These are phyloP conservation scores for Cercospora nicotianae DNA, from an alignment of 2,329 filamentous ascomycete genomes.

Conservation along the genomic window DNA sequence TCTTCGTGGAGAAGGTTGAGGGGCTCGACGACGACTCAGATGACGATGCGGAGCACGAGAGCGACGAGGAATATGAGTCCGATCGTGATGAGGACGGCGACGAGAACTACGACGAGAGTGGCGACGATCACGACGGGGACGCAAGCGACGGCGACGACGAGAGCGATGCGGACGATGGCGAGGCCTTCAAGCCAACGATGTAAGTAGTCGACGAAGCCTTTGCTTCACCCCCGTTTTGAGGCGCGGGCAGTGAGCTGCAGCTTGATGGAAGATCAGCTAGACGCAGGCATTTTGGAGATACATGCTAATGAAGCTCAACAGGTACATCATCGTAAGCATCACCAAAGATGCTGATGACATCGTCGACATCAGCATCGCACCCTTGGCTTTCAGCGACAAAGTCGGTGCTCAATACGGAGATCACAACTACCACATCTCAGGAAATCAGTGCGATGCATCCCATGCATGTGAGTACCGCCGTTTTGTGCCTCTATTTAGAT, in stretches of 20 bases:
- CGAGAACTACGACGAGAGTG: slow-evolving; percentile 8
- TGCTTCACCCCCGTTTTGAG: neutral
- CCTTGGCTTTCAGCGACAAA: slow-evolving; percentile 19
- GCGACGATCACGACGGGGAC: no score
- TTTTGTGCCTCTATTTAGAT: neutral
- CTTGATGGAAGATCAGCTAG: neutral
- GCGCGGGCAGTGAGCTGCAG: neutral
- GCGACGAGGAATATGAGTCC: slow-evolving; percentile 10
- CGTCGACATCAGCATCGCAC: slow-evolving; percentile 20
- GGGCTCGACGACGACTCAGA: slow-evolving; percentile 18
- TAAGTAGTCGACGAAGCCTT: neutral
- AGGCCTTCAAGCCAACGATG: slow-evolving; percentile 12
- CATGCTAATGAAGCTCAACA: neutral
- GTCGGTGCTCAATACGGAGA: neutral
- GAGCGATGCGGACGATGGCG: neutral
- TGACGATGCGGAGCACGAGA: slow-evolving; percentile 13
- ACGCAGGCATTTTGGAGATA: neutral
- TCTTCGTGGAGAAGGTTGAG: slow-evolving; percentile 21
- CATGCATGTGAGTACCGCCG: neutral
- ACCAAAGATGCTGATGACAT: slow-evolving; percentile 19
- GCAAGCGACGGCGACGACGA: neutral
- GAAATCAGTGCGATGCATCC: slow-evolving; percentile 20
- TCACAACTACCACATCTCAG: slow-evolving; percentile 31
- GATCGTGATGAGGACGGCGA: neutral
- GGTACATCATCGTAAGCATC: slow-evolving; percentile 18